phyloP scores from a whole-genome alignment of 495 filamentous ascomycete species.

The Aspergillus baeticus region DNA sequence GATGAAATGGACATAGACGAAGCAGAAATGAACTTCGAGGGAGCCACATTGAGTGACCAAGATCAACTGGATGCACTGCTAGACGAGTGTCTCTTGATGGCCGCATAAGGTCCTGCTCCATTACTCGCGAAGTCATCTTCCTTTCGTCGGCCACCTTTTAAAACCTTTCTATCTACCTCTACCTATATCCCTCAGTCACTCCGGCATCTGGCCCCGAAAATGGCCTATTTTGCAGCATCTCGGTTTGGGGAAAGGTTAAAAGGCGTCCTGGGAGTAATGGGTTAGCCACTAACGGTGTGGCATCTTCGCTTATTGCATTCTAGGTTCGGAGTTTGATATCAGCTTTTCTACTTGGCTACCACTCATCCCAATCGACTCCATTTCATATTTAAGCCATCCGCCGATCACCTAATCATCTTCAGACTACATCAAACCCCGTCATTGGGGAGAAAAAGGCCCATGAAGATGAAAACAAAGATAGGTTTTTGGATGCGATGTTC shows the following conservation, averaged over 20 bases:
- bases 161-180: slow-evolving; percentile 14
- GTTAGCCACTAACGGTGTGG: slow-evolving; percentile 12
- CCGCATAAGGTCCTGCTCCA: slow-evolving; percentile 29
- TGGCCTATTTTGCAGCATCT: slow-evolving; percentile 13
- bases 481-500: slow-evolving; percentile 12
- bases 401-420: neutral
- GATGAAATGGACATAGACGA: slow-evolving; percentile 68
- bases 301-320: slow-evolving; percentile 16
- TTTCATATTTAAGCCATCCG: too few relatives aligned
- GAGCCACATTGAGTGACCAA: slow-evolving; percentile 58
- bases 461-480: slow-evolving; percentile 12
- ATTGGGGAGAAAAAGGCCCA: neutral
- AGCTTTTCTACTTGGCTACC: slow-evolving; percentile 17
- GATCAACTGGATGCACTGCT: slow-evolving; percentile 65
- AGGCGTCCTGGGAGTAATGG: slow-evolving; percentile 26
- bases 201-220: neutral
- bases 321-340: slow-evolving; percentile 17
- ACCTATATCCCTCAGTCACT: neutral
- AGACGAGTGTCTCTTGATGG: slow-evolving; percentile 59
- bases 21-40: slow-evolving; percentile 72
- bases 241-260: slow-evolving; percentile 8
- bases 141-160: slow-evolving; percentile 4
- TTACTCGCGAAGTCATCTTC: slow-evolving; percentile 1
- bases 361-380: neutral
- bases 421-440: neutral